Percentiles rank a stretch among this genome's conserved stretches.
Conservation (phyloP, 2,329 filamentous ascomycete species). For the Nemania abortiva region DNA sequence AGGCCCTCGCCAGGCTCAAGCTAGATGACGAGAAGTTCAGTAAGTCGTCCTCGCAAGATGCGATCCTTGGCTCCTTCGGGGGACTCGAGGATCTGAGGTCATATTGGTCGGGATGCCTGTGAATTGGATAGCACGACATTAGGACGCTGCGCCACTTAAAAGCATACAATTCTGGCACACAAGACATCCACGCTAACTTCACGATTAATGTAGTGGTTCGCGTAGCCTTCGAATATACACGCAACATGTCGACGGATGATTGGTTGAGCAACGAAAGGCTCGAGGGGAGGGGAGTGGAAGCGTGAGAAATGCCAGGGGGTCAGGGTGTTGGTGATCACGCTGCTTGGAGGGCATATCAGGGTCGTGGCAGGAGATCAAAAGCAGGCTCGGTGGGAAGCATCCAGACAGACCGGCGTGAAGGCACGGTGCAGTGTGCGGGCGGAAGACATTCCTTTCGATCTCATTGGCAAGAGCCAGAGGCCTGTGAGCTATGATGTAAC, state of each 20-base stretch:
- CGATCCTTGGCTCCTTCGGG: background rate
- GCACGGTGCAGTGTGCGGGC: conserved; percentile 18
- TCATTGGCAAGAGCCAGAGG: conserved; percentile 33
- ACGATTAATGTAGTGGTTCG: conserved; percentile 45
- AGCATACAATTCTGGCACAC: conserved; percentile 7
- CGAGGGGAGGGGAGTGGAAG: conserved; percentile 30
- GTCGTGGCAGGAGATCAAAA: conserved; percentile 19
- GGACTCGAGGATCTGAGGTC: background rate
- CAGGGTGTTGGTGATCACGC: background rate
- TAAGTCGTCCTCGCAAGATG: conserved; percentile 38
- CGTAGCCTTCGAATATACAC: conserved; percentile 46
- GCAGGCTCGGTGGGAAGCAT: conserved; percentile 22
- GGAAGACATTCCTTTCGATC: conserved; percentile 6
- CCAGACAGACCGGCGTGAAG: conserved; percentile 32
- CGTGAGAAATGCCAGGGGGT: conserved; percentile 21
- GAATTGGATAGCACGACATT: conserved; percentile 22
- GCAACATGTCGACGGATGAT: conserved; percentile 47
- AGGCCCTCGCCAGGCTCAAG: conserved; percentile 47
- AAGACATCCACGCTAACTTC: conserved; percentile 33
- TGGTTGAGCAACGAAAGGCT: conserved; percentile 43
- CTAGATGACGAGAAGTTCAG: conserved; percentile 51
- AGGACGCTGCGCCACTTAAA: background rate
- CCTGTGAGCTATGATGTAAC: conserved; percentile 32
- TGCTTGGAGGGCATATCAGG: conserved; percentile 14
- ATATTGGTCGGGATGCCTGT: conserved; percentile 9